phyloP scores from a whole-genome alignment of 495 filamentous ascomycete species.

The Podospora didyma region DNA sequence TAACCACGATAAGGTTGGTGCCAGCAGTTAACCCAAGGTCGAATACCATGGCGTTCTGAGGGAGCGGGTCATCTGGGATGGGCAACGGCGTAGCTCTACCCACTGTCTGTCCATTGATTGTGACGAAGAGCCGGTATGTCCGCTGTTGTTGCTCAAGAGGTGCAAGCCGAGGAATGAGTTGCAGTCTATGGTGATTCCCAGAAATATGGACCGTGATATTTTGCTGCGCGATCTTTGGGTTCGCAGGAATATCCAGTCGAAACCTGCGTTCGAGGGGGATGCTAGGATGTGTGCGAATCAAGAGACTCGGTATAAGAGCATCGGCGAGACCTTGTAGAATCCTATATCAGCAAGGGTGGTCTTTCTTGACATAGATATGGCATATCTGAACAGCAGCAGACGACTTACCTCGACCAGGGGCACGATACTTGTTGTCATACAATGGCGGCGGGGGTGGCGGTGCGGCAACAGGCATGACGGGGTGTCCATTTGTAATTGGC shows the following conservation, averaged over 20 bases:
- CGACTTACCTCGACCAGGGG: constrained; percentile 53
- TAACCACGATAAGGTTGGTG: constrained; percentile 61
- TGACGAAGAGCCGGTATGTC: constrained; percentile 26
- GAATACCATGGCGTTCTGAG: constrained; percentile 48
- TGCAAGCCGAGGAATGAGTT: constrained; percentile 59
- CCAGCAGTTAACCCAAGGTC: constrained; percentile 59
- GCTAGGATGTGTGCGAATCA: constrained; percentile 61
- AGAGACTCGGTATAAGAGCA: constrained; percentile 62
- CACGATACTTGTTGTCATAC: constrained; percentile 31
- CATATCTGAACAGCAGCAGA: not conserved
- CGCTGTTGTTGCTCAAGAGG: constrained; percentile 46
- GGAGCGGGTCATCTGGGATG: constrained; percentile 43
- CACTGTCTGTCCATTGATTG: constrained; percentile 54
- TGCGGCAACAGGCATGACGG: constrained; percentile 1
- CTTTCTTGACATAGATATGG: not conserved
- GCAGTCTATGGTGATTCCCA: constrained; percentile 57
- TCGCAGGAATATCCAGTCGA: constrained; percentile 56
- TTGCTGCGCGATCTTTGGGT: constrained; percentile 58
- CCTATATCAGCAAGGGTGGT: constrained; percentile 3
- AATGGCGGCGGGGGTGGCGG: constrained; percentile 18
- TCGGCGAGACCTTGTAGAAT: constrained; percentile 31
- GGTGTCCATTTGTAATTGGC: constrained; percentile 24
- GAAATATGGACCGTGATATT: constrained; percentile 64
- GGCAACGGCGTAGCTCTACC: constrained; percentile 41
- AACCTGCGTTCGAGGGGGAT: constrained; percentile 52